Evolutionary conservation across 2,329 filamentous ascomycete species (phyloP).

Genomic region (Fusarium protoensiforme): DNA sequence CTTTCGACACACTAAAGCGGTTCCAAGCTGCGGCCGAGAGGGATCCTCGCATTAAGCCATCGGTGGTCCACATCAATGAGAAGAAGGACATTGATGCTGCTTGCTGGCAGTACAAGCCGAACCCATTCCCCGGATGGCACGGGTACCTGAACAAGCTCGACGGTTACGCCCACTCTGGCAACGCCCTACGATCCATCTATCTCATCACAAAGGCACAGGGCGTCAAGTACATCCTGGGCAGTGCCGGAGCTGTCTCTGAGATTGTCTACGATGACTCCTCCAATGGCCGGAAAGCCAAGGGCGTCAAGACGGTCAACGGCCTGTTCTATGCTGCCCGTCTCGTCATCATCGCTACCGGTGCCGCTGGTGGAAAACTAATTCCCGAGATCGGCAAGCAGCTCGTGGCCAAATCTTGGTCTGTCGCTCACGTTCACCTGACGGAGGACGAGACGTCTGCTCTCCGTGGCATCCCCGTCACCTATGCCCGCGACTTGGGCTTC

Average conservation of each 20-base stretch:
- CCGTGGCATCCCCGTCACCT: conserved; percentile 69
- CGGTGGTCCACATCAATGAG: conserved; percentile 51
- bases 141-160: conserved; percentile 69
- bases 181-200: conserved; percentile 61
- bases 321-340: conserved; percentile 45
- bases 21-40: conserved; percentile 53
- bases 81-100: conserved; percentile 52
- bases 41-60: conserved; percentile 53
- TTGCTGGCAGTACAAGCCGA: conserved; percentile 61
- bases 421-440: conserved; percentile 69
- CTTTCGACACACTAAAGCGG: conserved; percentile 56
- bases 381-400: conserved; percentile 62
- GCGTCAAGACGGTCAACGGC: conserved; percentile 25
- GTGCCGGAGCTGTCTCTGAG: conserved; percentile 43
- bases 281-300: conserved; percentile 8
- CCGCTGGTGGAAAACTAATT: conserved; percentile 57
- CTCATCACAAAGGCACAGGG: conserved; percentile 48
- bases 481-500: conserved; percentile 71
- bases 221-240: conserved; percentile 37
- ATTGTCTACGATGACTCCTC: conserved; percentile 36
- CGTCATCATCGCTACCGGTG: conserved; percentile 64
- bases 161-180: conserved; percentile 66
- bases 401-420: conserved; percentile 67
- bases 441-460: conserved; percentile 64
- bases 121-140: conserved; percentile 59